Conservation (phyloP, 2,329 filamentous ascomycete species). For the Aspergillus calidoustus region DNA sequence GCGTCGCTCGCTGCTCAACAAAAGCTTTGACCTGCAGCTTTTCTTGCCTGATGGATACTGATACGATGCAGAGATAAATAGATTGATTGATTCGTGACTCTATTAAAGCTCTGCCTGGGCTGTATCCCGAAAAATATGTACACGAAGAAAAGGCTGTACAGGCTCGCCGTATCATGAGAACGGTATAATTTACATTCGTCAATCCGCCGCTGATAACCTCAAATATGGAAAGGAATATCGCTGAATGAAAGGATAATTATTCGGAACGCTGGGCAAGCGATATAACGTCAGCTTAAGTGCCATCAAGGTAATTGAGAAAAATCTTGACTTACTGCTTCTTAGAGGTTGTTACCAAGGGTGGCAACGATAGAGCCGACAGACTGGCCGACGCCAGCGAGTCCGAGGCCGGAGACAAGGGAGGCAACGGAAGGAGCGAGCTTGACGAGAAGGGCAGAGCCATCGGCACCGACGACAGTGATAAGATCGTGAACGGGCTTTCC, state of each 20-base stretch:
- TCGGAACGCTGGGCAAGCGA: not conserved
- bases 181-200: constrained; percentile 12
- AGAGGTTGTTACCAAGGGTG: constrained; percentile 33
- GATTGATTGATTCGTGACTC: constrained; percentile 2
- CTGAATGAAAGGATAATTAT: not conserved
- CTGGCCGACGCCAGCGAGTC: constrained; percentile 13
- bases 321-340: constrained; percentile 19
- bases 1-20: not conserved
- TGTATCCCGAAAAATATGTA: constrained; percentile 12
- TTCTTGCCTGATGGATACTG: not conserved
- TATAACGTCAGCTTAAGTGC: not conserved
- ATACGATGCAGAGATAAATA: not conserved
- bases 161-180: constrained; percentile 11
- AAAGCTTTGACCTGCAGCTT: no score
- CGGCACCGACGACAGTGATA: constrained; percentile 35
- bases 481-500: constrained; percentile 29
- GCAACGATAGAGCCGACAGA: constrained; percentile 30
- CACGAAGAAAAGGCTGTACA: constrained; percentile 3
- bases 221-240: not conserved
- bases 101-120: constrained; percentile 9
- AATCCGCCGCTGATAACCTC: constrained; percentile 1
- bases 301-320: not conserved
- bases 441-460: constrained; percentile 35
- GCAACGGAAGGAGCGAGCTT: constrained; percentile 31
- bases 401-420: constrained; percentile 21